phyloP scores from a whole-genome alignment of 371 early-diverging fungal genomes.

The Synchytrium microbalum region DNA sequence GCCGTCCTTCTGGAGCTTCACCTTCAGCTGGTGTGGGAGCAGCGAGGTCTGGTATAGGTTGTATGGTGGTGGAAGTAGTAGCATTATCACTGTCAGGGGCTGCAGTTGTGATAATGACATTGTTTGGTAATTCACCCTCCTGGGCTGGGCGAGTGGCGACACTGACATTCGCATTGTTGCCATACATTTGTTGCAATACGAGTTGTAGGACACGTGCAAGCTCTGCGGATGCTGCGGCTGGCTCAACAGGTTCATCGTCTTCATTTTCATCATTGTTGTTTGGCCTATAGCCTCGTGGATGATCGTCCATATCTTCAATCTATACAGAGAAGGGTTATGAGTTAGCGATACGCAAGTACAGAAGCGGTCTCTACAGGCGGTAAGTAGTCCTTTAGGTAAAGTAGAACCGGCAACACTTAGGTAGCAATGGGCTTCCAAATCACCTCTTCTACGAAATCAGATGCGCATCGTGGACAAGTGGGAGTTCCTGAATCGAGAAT shows the following conservation, averaged over 20 bases:
- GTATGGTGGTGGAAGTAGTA: not conserved
- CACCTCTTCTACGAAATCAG: constrained; percentile 9
- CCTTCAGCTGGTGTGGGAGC: too few relatives aligned
- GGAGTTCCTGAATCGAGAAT: constrained; percentile 5
- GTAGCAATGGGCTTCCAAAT: not conserved
- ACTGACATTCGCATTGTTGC: not conserved
- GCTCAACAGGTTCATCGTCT: not conserved
- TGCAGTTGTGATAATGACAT: constrained; percentile 2
- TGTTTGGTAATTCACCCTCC: not conserved
- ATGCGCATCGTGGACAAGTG: constrained; percentile 1
- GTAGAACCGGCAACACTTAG: too few relatives aligned
- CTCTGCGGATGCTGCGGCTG: not conserved
- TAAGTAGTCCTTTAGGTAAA: too few relatives aligned
- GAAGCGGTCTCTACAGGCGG: not conserved
- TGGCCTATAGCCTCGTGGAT: constrained; percentile 1
- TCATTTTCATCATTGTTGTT: constrained; percentile 1
- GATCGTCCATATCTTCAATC: not conserved
- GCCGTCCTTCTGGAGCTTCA: not conserved
- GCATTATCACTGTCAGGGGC: not conserved
- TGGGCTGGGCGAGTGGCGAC: constrained; percentile 4
- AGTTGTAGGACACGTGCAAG: constrained; percentile 13
- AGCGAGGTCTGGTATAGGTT: not conserved
- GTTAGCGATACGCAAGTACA: not conserved
- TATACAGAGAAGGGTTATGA: not conserved
- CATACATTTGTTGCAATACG: constrained; percentile 17